A percentile compares a stretch with the other conserved stretches of the same genome.
Conservation (phyloP, 495 filamentous ascomycete species). For the Hypoxylon intermedium region DNA sequence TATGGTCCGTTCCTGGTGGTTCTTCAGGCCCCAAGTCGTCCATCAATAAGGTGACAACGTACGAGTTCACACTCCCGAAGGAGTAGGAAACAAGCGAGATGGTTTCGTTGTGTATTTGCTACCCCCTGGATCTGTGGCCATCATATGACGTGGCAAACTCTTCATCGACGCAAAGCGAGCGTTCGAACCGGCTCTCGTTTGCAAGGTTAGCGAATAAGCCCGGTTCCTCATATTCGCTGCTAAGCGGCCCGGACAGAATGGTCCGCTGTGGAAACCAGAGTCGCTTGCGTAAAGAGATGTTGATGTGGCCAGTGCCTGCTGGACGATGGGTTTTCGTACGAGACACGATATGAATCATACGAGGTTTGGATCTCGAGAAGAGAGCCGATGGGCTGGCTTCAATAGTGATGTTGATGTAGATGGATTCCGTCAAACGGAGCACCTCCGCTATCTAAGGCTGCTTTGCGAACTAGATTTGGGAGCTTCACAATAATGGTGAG, state of each 20-base stretch:
- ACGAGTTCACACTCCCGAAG: conserved; percentile 57
- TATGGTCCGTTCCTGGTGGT: conserved; percentile 63
- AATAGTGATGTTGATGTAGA: conserved; percentile 67
- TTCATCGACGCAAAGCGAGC: conserved; percentile 63
- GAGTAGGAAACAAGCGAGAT: conserved; percentile 54
- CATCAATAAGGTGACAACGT: conserved; percentile 71
- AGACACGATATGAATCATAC: conserved; percentile 73
- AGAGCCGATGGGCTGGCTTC: conserved; percentile 72
- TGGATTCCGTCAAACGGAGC: conserved; percentile 69
- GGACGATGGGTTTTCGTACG: conserved; percentile 60
- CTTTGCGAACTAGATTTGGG: conserved; percentile 73
- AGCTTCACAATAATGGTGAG: conserved; percentile 69
- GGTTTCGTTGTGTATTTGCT: conserved; percentile 56
- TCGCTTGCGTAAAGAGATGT: conserved; percentile 71
- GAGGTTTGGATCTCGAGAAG: conserved; percentile 69
- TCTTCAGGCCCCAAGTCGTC: conserved; percentile 78
- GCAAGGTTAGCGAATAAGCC: conserved; percentile 62
- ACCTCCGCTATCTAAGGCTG: conserved; percentile 56
- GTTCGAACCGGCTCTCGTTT: conserved; percentile 68
- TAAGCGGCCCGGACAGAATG: conserved; percentile 75
- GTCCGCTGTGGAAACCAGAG: conserved; percentile 76
- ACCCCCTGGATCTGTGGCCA: conserved; percentile 48
- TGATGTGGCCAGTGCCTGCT: conserved; percentile 64
- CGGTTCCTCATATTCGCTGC: conserved; percentile 64
- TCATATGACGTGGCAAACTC: conserved; percentile 62